phyloP scores from a whole-genome alignment of 2,329 filamentous ascomycete genomes.

The Paracoccidioides lutzii region DNA sequence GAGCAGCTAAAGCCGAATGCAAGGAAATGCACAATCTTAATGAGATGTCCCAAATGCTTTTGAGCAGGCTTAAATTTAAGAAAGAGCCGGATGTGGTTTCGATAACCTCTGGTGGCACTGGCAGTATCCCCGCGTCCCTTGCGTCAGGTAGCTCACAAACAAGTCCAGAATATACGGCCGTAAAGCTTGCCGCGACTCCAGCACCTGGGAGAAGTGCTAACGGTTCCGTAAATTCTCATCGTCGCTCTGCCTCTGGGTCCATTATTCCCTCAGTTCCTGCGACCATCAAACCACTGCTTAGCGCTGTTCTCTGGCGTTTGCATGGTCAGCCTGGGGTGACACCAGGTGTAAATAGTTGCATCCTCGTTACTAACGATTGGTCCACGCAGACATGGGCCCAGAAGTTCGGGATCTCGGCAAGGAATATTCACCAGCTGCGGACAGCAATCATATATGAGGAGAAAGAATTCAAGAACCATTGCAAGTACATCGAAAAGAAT shows the following conservation, averaged over 20 bases:
- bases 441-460: conserved; percentile 37
- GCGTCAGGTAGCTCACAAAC: conserved; percentile 34
- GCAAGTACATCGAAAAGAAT: conserved; percentile 34
- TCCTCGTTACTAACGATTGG: conserved; percentile 34
- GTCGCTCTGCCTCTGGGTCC: conserved; percentile 22
- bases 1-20: conserved; percentile 1
- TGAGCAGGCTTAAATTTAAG: conserved; percentile 37
- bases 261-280: conserved; percentile 27
- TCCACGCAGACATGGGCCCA: conserved; percentile 33
- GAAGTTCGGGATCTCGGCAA: conserved; percentile 35
- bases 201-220: conserved; percentile 15
- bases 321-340: conserved; percentile 18
- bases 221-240: conserved; percentile 17
- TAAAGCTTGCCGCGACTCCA: conserved; percentile 16
- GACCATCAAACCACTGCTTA: conserved; percentile 31
- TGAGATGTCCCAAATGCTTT: conserved; percentile 35
- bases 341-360: conserved; percentile 26
- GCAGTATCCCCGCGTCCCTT: conserved; percentile 31
- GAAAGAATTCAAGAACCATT: conserved; percentile 32
- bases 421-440: conserved; percentile 37
- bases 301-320: conserved; percentile 34
- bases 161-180: conserved; percentile 29
- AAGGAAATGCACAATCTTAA: conserved; percentile 15
- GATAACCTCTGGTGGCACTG: conserved; percentile 29
- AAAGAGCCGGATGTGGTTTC: conserved; percentile 28